These are phyloP conservation scores for Fusarium brevicatenulatum DNA, from an alignment of 2,329 filamentous ascomycete genomes.

Conservation along the genomic window DNA sequence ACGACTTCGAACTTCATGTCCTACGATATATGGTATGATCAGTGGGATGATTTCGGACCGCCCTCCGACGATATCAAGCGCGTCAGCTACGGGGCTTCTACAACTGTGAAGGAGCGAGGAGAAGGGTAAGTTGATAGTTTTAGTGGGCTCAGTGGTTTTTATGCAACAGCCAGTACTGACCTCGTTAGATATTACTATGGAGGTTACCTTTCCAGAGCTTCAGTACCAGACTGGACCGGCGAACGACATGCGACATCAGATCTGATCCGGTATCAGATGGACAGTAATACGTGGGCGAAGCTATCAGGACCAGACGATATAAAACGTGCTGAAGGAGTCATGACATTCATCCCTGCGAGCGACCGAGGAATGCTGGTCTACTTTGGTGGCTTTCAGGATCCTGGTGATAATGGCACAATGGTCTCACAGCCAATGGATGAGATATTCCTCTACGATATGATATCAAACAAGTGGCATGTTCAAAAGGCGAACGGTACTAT, in stretches of 20 bases:
- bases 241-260: neutral
- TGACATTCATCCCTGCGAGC: neutral
- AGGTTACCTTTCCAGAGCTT: neutral
- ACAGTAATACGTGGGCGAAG: neutral
- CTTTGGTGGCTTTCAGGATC: neutral
- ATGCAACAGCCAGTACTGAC: too few relatives aligned
- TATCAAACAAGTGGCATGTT: neutral
- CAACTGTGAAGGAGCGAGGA: neutral
- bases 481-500: neutral
- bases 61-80: neutral
- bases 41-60: neutral
- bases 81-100: neutral
- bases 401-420: neutral
- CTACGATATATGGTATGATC: constrained; percentile 2
- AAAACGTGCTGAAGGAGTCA: neutral
- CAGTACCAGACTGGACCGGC: neutral
- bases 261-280: neutral
- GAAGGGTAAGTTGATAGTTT: neutral
- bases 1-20: neutral
- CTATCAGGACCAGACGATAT: neutral
- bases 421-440: neutral
- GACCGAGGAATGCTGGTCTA: constrained; percentile 2
- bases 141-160: too few relatives aligned
- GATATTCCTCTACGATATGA: constrained; percentile 1
- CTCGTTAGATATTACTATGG: neutral